Conservation (phyloP, 2,329 filamentous ascomycete species). For the Arachnomyces sp. region DNA sequence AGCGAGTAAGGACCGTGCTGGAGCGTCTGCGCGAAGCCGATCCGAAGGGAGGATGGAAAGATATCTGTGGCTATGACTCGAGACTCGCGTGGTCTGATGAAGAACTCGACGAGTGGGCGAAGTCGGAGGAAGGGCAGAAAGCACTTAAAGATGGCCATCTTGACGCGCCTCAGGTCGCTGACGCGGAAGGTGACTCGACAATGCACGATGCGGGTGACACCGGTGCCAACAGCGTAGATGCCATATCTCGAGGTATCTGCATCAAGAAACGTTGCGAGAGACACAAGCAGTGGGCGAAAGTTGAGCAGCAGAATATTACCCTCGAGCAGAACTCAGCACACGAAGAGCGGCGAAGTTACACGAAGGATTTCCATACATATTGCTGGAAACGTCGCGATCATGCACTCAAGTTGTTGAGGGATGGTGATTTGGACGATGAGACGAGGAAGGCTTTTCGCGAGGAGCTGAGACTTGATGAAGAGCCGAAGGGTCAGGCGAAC, state of each 20-base stretch:
- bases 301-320: slow-evolving; percentile 38
- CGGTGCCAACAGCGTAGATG: slow-evolving; percentile 21
- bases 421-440: too few species aligned
- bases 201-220: slow-evolving; percentile 26
- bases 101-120: slow-evolving; percentile 41
- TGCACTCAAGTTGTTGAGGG: too few species aligned
- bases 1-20: slow-evolving; percentile 34
- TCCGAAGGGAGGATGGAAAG: slow-evolving; percentile 40
- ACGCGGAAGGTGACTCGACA: slow-evolving; percentile 28
- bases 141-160: slow-evolving; percentile 33
- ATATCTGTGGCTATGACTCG: slow-evolving; percentile 42
- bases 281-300: slow-evolving; percentile 42
- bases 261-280: slow-evolving; percentile 41
- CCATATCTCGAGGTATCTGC: slow-evolving; percentile 36
- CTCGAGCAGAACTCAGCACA: slow-evolving; percentile 36
- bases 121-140: slow-evolving; percentile 29
- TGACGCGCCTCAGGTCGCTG: slow-evolving; percentile 23
- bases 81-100: slow-evolving; percentile 42
- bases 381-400: too few species aligned
- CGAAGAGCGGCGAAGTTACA: slow-evolving; percentile 17
- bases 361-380: too few species aligned
- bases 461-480: too few species aligned
- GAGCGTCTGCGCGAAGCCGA: slow-evolving; percentile 39
- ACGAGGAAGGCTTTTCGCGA: too few species aligned
- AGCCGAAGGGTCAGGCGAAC: too few species aligned